These are phyloP conservation scores for Beauveria pseudobassiana DNA, from an alignment of 2,329 filamentous ascomycete genomes.

Conservation along the genomic window DNA sequence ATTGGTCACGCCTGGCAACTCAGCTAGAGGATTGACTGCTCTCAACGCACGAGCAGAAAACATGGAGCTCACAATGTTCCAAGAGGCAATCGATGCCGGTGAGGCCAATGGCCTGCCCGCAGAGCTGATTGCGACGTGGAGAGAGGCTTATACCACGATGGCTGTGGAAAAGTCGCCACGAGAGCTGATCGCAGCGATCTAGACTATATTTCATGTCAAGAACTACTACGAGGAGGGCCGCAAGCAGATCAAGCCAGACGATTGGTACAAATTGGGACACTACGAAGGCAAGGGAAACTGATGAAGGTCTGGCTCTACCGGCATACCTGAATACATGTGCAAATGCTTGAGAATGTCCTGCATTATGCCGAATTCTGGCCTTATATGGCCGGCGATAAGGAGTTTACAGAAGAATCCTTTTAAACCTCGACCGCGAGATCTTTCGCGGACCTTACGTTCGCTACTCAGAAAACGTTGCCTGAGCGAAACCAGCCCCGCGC, in stretches of 20 bases:
- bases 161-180: not conserved
- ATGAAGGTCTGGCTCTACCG: not conserved
- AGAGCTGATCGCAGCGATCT: not conserved
- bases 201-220: not conserved
- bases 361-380: not conserved
- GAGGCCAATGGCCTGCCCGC: not conserved
- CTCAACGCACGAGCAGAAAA: not conserved
- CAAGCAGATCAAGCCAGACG: not conserved
- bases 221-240: not conserved
- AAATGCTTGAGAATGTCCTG: not conserved
- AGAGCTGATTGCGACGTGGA: not conserved
- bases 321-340: not conserved
- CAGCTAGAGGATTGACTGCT: not conserved
- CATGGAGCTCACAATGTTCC: not conserved
- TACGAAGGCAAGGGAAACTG: not conserved
- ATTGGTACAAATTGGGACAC: not conserved
- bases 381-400: not conserved
- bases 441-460: constrained; percentile 1
- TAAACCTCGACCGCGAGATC: not conserved
- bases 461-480: not conserved
- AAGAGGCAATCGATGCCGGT: not conserved
- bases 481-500: not conserved
- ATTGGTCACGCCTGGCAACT: not conserved
- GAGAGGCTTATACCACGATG: not conserved
- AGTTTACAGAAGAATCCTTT: not conserved